Evolutionary conservation across 2,329 filamentous ascomycete species (phyloP).

Genomic region (Drechslerella dactyloides): DNA sequence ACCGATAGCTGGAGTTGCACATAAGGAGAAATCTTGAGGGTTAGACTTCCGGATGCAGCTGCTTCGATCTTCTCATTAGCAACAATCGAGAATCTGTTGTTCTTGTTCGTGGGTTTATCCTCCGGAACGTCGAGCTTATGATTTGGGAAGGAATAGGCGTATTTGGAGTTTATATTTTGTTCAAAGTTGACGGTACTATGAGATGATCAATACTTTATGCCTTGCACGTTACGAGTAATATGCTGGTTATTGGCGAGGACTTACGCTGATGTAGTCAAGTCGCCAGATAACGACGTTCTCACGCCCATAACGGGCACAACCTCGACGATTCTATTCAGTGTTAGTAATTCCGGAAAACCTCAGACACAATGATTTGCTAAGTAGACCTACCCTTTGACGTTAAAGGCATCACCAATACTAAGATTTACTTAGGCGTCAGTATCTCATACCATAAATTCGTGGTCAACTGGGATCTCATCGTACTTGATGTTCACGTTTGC

Average conservation of each 20-base stretch:
- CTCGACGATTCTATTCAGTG: constrained; percentile 21
- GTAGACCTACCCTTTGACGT: constrained; percentile 37
- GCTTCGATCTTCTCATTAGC: constrained; percentile 30
- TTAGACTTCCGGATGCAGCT: constrained; percentile 20
- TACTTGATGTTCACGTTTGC: constrained; percentile 36
- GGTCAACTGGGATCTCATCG: constrained; percentile 5
- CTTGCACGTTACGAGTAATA: constrained; percentile 1
- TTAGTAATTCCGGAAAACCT: constrained; percentile 13
- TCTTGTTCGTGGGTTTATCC: constrained; percentile 13
- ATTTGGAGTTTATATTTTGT: constrained; percentile 30
- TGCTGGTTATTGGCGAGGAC: constrained; percentile 4
- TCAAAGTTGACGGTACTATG: constrained; percentile 34
- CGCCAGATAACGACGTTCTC: constrained; percentile 31
- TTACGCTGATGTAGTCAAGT: constrained; percentile 41
- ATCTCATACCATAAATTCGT: constrained; percentile 10
- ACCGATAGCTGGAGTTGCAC: constrained; percentile 34
- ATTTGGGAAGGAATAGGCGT: constrained; percentile 37
- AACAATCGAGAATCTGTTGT: constrained; percentile 19
- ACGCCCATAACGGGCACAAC: constrained; percentile 35
- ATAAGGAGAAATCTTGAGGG: constrained; percentile 32
- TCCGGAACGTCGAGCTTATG: constrained; percentile 32
- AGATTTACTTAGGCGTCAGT: constrained; percentile 18
- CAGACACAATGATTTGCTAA: background rate
- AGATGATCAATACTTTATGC: constrained; percentile 19
- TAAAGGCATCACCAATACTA: constrained; percentile 39